Conservation (phyloP, 2,329 filamentous ascomycete genomes). For the Penicillium griseofulvum region DNA sequence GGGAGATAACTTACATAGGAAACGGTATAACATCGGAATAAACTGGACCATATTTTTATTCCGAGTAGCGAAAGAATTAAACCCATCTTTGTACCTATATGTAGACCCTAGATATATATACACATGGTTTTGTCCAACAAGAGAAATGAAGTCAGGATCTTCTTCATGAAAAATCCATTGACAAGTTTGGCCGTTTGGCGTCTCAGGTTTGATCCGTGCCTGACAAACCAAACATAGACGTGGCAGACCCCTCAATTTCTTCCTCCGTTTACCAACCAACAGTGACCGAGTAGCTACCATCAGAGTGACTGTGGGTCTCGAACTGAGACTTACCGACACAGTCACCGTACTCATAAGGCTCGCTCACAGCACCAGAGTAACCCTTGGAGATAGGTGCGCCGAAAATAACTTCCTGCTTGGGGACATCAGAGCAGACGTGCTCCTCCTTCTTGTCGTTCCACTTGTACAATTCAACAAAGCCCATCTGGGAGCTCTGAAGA, state of each 20-base stretch:
- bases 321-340: conserved; percentile 27
- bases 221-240: neutral
- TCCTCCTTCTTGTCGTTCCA: conserved; percentile 12
- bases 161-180: neutral
- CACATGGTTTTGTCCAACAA: neutral
- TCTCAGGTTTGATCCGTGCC: no score
- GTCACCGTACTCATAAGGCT: conserved; percentile 31
- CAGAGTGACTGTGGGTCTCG: conserved; percentile 2
- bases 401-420: conserved; percentile 18
- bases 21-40: neutral
- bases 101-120: neutral
- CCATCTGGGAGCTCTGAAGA: conserved; percentile 22
- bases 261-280: neutral
- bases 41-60: neutral
- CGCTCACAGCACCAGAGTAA: conserved; percentile 9
- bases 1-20: neutral
- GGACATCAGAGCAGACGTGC: conserved; percentile 14
- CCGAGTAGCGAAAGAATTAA: neutral
- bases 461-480: conserved; percentile 32
- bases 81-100: neutral
- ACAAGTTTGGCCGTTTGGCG: neutral
- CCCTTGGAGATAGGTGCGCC: conserved; percentile 18
- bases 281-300: neutral
- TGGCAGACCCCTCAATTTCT: neutral
- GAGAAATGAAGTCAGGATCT: neutral